Evolutionary conservation across 768 basidiomycete species (phyloP), one percentile per base, ranked within the genome.

Genomic region (Porphyrellus cyaneotinctus): DNA sequence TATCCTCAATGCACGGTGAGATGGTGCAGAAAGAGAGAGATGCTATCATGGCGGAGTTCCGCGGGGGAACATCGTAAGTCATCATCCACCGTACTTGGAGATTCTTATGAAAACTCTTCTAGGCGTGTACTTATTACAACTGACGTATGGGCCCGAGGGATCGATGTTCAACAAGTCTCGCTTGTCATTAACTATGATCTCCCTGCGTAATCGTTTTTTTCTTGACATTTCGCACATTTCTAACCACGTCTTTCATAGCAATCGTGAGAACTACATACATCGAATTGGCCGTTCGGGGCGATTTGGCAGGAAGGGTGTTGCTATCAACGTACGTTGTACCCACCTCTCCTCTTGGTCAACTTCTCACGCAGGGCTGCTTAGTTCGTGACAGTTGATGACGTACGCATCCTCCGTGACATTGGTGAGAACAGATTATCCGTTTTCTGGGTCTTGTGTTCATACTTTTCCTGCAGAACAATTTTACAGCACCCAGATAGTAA

Each of bases 231-330:
- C 15, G 15, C 28, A 45, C 44, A 45, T 48, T 43, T 58, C 51
- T 64, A 36, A 66, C 49, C 36, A 28, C 41, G 36, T 28, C 17
- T 38, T 49, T 54, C 57, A 53, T 58, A 93, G 87, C 59, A 93
- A 93, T 70, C 91, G 91, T 79, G 95, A 97, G 82, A 97, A 99
- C 73, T 99, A 99, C 76, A 97, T 99, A 61, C 97, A 99, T 77
- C 91, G 97, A 67, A 98, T 98, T 68, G 97, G 97, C 72, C 93
- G 97, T 57, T 97, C 95, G 53, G 97, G 97, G 67, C 93, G 97
- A 53, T 98, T 98, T 75, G 97, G 97, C 62, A 81, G 97, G 63
- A 99, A 99, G 75, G 97, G 95, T 79, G 97, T 98, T 55, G 97
- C 97, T 39, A 98, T 99, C 75, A 99, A 98, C 74, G 95, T 97